phyloP scores from a whole-genome alignment of 441 rosid species.

The Syzygium malaccense region DNA sequence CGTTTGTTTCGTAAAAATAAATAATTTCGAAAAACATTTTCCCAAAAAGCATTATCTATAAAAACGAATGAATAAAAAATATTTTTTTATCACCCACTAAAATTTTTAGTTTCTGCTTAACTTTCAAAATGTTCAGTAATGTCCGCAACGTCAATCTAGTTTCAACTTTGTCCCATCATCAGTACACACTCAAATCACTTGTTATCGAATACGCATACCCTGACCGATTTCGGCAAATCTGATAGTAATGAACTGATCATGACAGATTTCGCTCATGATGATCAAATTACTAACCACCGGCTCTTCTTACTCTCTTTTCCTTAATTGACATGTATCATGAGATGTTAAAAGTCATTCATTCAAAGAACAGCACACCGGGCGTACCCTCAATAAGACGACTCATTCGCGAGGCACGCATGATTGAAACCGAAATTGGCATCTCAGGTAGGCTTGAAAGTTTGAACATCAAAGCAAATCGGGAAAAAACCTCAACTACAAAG shows the following conservation, averaged over 20 bases:
- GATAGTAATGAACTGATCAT: background rate
- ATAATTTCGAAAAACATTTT: too few relatives aligned
- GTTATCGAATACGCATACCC: background rate
- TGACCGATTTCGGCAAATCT: background rate
- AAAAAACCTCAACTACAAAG: background rate
- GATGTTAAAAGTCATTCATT: background rate
- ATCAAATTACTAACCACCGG: background rate
- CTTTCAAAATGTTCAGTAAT: background rate
- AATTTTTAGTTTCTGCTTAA: background rate
- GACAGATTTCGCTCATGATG: background rate
- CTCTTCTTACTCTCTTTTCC: background rate
- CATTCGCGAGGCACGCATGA: accelerated
- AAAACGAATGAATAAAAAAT: too few relatives aligned
- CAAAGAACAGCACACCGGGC: background rate
- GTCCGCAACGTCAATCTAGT: background rate
- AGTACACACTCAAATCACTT: background rate
- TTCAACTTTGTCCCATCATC: background rate
- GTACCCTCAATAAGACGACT: background rate
- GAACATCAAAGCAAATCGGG: background rate
- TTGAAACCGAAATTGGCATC: background rate
- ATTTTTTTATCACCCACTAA: background rate
- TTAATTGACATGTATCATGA: background rate
- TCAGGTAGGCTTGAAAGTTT: background rate
- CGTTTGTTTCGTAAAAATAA: background rate
- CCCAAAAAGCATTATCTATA: too few relatives aligned